phyloP scores from a whole-genome alignment of 83 land plant species.

The Picea abies region DNA sequence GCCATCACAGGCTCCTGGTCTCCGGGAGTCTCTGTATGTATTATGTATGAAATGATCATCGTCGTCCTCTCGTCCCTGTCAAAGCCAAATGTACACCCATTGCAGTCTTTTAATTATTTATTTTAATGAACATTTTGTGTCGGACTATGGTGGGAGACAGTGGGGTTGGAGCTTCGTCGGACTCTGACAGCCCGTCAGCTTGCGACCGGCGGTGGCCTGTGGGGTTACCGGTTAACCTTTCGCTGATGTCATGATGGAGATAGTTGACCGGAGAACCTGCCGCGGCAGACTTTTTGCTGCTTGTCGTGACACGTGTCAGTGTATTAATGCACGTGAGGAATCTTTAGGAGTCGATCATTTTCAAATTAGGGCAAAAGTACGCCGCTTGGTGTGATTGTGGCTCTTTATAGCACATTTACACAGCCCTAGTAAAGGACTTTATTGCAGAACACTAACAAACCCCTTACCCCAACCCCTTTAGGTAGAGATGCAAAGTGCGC shows the following conservation, averaged over 20 bases:
- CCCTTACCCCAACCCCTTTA: too few species aligned
- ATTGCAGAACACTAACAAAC: too few species aligned
- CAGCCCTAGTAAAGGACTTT: too few species aligned
- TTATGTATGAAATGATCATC: neutral
- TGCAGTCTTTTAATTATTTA: neutral
- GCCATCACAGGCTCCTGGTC: neutral
- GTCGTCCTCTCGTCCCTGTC: neutral
- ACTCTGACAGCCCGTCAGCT: neutral
- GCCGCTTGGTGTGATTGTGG: too few species aligned
- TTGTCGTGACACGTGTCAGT: neutral
- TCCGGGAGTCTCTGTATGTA: neutral
- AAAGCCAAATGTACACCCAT: neutral
- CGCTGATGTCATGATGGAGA: too few species aligned
- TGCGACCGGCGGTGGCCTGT: neutral
- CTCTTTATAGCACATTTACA: too few species aligned
- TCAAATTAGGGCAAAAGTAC: too few species aligned
- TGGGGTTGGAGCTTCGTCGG: neutral
- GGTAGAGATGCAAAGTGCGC: too few species aligned
- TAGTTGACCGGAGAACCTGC: neutral
- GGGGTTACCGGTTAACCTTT: neutral
- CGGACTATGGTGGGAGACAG: neutral
- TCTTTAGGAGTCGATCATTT: too few species aligned
- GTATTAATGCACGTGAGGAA: too few species aligned
- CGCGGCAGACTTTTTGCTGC: neutral
- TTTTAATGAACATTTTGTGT: neutral